Evolutionary conservation across 306 rosid genomes (phyloP).

Genomic region (cucumber (Cucumis sativus)): DNA sequence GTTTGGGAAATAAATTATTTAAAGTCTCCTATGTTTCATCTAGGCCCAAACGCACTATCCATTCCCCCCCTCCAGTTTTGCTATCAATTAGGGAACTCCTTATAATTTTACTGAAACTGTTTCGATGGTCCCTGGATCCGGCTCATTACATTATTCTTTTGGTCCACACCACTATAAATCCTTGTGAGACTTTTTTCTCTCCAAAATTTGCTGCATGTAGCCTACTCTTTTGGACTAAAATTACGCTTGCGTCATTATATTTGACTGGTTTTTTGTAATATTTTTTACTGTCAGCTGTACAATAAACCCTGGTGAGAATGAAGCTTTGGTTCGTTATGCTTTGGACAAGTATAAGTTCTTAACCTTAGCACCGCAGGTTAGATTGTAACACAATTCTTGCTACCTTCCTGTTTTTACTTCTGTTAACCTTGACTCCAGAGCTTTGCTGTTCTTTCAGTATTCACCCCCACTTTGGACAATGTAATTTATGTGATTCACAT

Average conservation of each 20-base stretch:
- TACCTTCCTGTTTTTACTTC: background rate
- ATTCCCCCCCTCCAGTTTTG: background rate
- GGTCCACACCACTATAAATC: background rate
- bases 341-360: conserved; percentile 71
- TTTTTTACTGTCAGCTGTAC: conserved; percentile 47
- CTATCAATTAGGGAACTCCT: background rate
- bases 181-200: background rate
- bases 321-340: conserved; percentile 88
- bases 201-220: background rate
- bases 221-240: background rate
- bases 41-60: background rate
- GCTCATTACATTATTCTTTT: background rate
- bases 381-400: conserved; percentile 5
- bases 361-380: conserved; percentile 77
- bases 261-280: background rate
- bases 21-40: background rate
- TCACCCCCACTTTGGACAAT: background rate
- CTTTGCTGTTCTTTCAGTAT: background rate
- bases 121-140: background rate
- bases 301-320: conserved; percentile 96
- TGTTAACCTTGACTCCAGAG: background rate
- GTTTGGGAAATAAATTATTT: background rate
- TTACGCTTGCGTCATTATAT: background rate
- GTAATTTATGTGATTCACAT: background rate
- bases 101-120: background rate